Conservation (phyloP, 1,139 yeast genomes). For the Saccharomyces pastorianus region DNA sequence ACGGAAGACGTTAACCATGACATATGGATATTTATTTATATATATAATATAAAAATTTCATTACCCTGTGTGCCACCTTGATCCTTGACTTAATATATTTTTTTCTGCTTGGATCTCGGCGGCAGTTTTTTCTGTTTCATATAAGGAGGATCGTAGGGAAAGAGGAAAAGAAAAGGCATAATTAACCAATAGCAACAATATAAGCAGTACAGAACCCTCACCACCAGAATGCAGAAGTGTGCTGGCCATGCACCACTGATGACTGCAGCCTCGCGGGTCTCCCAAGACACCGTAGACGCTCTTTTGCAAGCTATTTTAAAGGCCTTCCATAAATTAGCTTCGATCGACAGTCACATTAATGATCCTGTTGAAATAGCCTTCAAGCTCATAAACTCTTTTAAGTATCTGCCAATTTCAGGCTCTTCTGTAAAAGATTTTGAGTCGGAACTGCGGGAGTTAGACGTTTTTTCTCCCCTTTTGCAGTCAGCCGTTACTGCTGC, state of each 20-base stretch:
- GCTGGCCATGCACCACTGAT: not conserved
- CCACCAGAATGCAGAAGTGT: not conserved
- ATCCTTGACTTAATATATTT: not conserved
- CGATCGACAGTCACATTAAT: not conserved
- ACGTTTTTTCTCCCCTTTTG: constrained; percentile 17
- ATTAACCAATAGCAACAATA: not conserved
- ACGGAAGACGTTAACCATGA: not conserved
- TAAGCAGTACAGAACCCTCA: not conserved
- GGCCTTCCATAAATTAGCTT: constrained; percentile 3
- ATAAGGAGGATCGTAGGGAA: not conserved
- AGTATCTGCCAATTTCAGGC: not conserved
- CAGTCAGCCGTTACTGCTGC: constrained; percentile 7
- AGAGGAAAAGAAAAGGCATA: not conserved
- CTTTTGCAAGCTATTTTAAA: not conserved
- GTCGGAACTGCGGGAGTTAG: constrained; percentile 6
- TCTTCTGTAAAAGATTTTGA: not conserved
- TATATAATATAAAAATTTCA: not conserved
- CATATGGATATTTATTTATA: too few species aligned
- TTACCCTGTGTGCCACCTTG: not conserved
- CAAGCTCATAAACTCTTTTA: not conserved
- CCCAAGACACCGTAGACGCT: not conserved
- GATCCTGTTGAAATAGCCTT: not conserved
- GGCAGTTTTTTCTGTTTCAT: not conserved
- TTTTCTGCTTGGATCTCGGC: not conserved
- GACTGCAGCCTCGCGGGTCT: not conserved